These are phyloP conservation scores for Schizosaccharomyces pombe DNA, from an alignment of 805 yeast genomes.

Conservation along the genomic window DNA sequence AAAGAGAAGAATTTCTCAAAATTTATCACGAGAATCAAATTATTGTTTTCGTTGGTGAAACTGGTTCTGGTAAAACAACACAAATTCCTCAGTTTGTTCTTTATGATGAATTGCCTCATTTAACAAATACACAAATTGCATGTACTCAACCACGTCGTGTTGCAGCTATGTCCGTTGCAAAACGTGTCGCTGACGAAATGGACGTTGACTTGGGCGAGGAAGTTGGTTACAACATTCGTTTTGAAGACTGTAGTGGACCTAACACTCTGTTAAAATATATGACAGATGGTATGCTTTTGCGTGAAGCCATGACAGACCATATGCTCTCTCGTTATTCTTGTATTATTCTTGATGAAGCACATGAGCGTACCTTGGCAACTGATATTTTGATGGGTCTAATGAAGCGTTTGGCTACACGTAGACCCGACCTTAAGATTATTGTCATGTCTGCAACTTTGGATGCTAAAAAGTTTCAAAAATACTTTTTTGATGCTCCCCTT, in stretches of 20 bases:
- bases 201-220: slow-evolving; percentile 81
- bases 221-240: slow-evolving; percentile 87
- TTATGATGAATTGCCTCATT: slow-evolving; percentile 79
- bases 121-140: slow-evolving; percentile 13
- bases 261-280: slow-evolving; percentile 75
- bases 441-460: slow-evolving; percentile 96
- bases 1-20: slow-evolving; percentile 65
- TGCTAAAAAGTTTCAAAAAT: slow-evolving; percentile 81
- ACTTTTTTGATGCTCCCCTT: slow-evolving; percentile 25
- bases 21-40: slow-evolving; percentile 73
- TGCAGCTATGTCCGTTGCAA: slow-evolving; percentile 96
- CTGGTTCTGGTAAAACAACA: slow-evolving; percentile 97
- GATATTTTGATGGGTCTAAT: slow-evolving; percentile 89
- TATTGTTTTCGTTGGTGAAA: slow-evolving; percentile 96
- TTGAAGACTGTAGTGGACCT: slow-evolving; percentile 64
- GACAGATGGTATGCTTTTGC: slow-evolving; percentile 95
- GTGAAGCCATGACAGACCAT: slow-evolving; percentile 96
- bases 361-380: slow-evolving; percentile 88
- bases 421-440: slow-evolving; percentile 75
- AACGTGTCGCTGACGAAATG: slow-evolving; percentile 93
- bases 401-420: slow-evolving; percentile 53
- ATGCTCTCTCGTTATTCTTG: slow-evolving; percentile 59
- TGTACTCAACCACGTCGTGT: slow-evolving; percentile 83
- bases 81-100: slow-evolving; percentile 92
- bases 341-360: slow-evolving; percentile 89